Evolutionary conservation across 495 filamentous ascomycete genomes (phyloP), one percentile per base, ranked within the genome.

Genomic region (Baudoinia panamericana): DNA sequence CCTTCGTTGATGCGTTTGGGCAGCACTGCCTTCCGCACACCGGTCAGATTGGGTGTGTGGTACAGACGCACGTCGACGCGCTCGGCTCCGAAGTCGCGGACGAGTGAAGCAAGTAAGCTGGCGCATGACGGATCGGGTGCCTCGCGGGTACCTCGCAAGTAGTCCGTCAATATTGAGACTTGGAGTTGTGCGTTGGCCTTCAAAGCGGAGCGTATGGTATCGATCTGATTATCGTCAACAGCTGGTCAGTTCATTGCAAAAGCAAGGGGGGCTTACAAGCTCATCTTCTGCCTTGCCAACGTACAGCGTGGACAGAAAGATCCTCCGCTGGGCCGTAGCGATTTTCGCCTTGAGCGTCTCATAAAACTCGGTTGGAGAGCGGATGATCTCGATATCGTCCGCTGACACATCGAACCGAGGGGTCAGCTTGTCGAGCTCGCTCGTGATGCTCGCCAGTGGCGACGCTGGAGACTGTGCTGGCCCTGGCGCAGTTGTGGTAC

Each of bases 61-160:
- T 86, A 96, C 84, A 96, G 86, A 35, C 86, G 79, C 46, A 99
- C 75, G 48, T 96, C 84, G 30, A 96, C 83, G n/a, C 87, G 70
- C 1, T 83, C 76, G 17, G 78, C 54, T 1, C 88, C 90, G 62
- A 93, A 87, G 51, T 93, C 81, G 13, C 67, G 61, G 9, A 93
- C 65, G 20, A 99, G 64, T 4, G 87, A 76, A 2, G 78, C 79
- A 12, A 99, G 69, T 4, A 99, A 69, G 13, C 86, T 95, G 13
- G 92, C 92, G 62, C 78, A 87, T 48, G 87, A 94, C 25, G 86
- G 68, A 8, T 88, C 62, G 8, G 90, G 90, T 0, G 82, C 73
- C 62, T 96, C 92, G 48, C 90, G 75, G 23, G 90, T 96, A 12
- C 90, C 90, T 36, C 90, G 76, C 9, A 99, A 66, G 18, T 79